Conservation (phyloP, 148 eudicot species). For the Camellia lanceoleosa region DNA sequence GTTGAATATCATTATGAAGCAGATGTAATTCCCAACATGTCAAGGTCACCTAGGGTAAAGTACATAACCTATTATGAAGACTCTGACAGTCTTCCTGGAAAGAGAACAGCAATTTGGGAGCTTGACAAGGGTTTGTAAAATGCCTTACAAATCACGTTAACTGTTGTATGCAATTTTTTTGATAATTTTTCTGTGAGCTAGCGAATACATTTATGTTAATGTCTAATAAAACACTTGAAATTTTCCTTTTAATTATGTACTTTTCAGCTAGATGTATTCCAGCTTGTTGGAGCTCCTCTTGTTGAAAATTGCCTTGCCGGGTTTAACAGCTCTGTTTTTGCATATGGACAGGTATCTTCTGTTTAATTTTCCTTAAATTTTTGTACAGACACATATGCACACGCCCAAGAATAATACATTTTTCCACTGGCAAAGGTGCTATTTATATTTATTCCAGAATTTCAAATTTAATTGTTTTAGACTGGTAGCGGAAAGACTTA, state of each 20-base stretch:
- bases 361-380: background rate
- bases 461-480: conserved; percentile 26
- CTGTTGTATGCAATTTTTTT: too few relatives aligned
- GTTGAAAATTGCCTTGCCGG: conserved; percentile 98
- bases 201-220: background rate
- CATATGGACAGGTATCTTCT: conserved; percentile 86
- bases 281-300: conserved; percentile 92
- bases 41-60: too few relatives aligned
- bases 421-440: background rate
- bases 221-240: conserved; percentile 4
- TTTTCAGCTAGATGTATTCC: conserved; percentile 78
- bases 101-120: too few relatives aligned
- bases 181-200: conserved; percentile 3
- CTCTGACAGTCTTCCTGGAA: too few relatives aligned
- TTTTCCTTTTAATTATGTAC: conserved; percentile 12
- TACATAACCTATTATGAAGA: too few relatives aligned
- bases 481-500: conserved; percentile 98
- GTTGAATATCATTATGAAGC: conserved; percentile 54
- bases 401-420: background rate
- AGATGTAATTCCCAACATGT: conserved; percentile 84
- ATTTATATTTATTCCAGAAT: background rate
- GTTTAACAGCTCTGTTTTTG: conserved; percentile 95
- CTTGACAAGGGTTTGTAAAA: too few relatives aligned
- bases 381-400: too few relatives aligned
- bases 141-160: too few relatives aligned